Conservation (phyloP, 2,329 filamentous ascomycete genomes). For the Colletotrichum lindemuthianum region DNA sequence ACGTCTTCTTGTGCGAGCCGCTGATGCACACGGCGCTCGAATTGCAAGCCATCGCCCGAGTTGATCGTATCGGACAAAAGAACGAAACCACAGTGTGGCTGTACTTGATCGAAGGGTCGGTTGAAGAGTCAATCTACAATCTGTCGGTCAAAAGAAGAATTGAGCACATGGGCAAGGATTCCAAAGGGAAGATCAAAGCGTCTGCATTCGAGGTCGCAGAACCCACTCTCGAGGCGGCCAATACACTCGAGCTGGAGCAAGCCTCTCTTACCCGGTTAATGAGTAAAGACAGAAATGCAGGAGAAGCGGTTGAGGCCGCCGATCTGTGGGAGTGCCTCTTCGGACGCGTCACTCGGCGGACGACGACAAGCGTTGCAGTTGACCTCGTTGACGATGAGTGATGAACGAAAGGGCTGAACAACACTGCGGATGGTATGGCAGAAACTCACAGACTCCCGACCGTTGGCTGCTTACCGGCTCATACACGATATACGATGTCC, state of each 20-base stretch:
- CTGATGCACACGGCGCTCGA: slow-evolving; percentile 93
- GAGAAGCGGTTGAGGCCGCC: slow-evolving; percentile 80
- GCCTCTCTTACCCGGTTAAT: slow-evolving; percentile 77
- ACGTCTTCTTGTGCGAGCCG: slow-evolving; percentile 95
- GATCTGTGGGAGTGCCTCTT: slow-evolving; percentile 94
- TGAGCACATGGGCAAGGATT: slow-evolving; percentile 73
- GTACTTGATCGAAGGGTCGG: slow-evolving; percentile 89
- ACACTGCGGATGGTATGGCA: too few species aligned
- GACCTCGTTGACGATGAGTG: slow-evolving; percentile 13
- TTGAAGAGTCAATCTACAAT: slow-evolving; percentile 92
- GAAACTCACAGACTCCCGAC: too few species aligned
- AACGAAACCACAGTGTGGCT: slow-evolving; percentile 93
- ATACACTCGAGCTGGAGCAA: slow-evolving; percentile 83
- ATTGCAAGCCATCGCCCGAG: slow-evolving; percentile 92
- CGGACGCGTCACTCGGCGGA: slow-evolving; percentile 60
- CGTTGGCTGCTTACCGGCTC: too few species aligned
- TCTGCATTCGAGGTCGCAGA: slow-evolving; percentile 62
- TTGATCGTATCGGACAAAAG: slow-evolving; percentile 92
- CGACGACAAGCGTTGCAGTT: slow-evolving; percentile 13
- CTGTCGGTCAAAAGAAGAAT: slow-evolving; percentile 83
- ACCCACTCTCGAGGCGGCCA: slow-evolving; percentile 79
- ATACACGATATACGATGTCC: too few species aligned
- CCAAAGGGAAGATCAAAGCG: slow-evolving; percentile 52
- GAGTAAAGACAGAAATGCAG: slow-evolving; percentile 73
- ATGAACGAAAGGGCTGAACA: not conserved